Conservation (phyloP, 805 yeast genomes). For the Metschnikowia picachoensis region DNA sequence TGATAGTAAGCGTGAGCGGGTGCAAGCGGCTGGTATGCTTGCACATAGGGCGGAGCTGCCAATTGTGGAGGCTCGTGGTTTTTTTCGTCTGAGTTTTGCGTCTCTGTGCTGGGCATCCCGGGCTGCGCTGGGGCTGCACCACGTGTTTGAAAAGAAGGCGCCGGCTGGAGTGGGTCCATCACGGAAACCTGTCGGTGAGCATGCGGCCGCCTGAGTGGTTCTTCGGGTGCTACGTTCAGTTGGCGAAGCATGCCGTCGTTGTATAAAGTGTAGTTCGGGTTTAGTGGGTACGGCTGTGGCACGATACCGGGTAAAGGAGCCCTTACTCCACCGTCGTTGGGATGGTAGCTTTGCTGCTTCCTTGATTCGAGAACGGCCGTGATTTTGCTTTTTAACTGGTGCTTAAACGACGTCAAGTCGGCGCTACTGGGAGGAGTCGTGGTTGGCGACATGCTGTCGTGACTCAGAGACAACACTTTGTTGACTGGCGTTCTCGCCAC, state of each 20-base stretch:
- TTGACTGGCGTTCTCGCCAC: constrained; percentile 11
- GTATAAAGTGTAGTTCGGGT: constrained; percentile 34
- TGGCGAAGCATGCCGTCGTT: constrained; percentile 14
- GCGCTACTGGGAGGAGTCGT: constrained; percentile 6
- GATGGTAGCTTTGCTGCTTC: constrained; percentile 9
- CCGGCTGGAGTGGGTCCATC: constrained; percentile 36
- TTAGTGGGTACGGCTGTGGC: constrained; percentile 35
- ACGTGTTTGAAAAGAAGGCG: not conserved
- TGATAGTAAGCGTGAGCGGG: constrained; percentile 15
- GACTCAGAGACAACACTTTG: constrained; percentile 8
- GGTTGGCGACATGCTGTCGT: constrained; percentile 14
- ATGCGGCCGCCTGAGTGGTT: constrained; percentile 4
- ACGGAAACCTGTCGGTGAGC: constrained; percentile 39
- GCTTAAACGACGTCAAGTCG: constrained; percentile 10
- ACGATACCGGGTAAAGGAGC: constrained; percentile 20
- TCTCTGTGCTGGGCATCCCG: not conserved
- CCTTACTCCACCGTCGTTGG: constrained; percentile 6
- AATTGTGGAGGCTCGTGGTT: not conserved
- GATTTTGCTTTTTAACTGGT: constrained; percentile 8
- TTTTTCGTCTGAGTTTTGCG: not conserved
- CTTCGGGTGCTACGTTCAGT: not conserved
- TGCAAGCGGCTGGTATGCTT: constrained; percentile 17
- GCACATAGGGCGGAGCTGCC: constrained; percentile 8
- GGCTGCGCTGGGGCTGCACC: not conserved
- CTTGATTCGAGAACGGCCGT: not conserved